phyloP scores from a whole-genome alignment of 352 stramenopile genomes.

The Phytophthora megakarya region DNA sequence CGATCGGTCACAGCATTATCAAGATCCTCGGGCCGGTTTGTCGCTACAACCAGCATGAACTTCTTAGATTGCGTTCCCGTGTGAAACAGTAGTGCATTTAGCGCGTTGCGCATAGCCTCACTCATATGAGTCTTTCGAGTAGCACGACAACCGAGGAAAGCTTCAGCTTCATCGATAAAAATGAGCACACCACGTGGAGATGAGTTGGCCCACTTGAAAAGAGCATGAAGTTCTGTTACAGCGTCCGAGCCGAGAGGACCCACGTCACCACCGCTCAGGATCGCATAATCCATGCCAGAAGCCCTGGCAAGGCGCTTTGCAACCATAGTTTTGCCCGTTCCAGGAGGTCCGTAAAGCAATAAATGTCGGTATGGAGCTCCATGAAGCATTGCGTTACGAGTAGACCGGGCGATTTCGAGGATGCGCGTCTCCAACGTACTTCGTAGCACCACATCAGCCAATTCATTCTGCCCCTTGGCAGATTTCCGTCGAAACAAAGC shows the following conservation, averaged over 20 bases:
- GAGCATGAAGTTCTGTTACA: conserved; percentile 78
- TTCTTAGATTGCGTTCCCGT: conserved; percentile 73
- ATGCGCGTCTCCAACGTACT: conserved; percentile 62
- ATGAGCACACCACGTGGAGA: conserved; percentile 80
- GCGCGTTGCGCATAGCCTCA: conserved; percentile 78
- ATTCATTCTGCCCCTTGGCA: conserved; percentile 41
- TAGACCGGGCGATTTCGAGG: conserved; percentile 65
- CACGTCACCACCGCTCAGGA: conserved; percentile 86
- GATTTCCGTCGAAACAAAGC: conserved; percentile 29
- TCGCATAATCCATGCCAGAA: conserved; percentile 82
- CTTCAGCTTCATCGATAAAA: conserved; percentile 90
- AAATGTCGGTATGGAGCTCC: conserved; percentile 81
- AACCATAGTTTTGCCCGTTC: conserved; percentile 90
- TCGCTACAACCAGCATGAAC: conserved; percentile 86
- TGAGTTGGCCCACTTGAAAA: conserved; percentile 84
- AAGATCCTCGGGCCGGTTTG: conserved; percentile 81
- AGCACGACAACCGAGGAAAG: conserved; percentile 75
- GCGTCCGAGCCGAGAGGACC: conserved; percentile 75
- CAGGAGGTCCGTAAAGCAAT: conserved; percentile 82
- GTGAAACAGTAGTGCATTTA: conserved; percentile 87
- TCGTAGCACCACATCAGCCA: conserved; percentile 67
- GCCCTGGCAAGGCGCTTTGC: conserved; percentile 72
- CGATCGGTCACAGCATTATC: conserved; percentile 79
- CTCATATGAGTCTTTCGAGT: conserved; percentile 85
- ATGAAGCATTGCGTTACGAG: conserved; percentile 63